These are phyloP conservation scores for Apiospora sp. DNA, from an alignment of 2,329 filamentous ascomycete genomes.

Conservation along the genomic window DNA sequence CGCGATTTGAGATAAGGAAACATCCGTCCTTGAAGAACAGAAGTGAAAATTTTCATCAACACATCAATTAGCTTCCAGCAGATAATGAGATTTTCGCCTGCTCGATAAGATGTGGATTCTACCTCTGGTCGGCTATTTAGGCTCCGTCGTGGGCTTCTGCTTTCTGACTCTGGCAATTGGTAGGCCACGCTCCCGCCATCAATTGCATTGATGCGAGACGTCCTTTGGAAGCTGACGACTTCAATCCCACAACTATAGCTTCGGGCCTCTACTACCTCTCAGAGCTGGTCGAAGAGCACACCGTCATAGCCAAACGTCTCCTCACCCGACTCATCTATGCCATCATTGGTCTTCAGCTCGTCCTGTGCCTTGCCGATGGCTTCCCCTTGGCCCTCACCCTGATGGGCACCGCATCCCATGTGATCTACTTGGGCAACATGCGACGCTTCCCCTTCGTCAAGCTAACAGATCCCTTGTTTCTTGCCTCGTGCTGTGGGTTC, in stretches of 20 bases:
- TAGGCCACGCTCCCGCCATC: slow-evolving; percentile 47
- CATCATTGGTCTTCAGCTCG: slow-evolving; percentile 76
- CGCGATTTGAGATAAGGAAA: slow-evolving; percentile 17
- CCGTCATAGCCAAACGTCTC: slow-evolving; percentile 88
- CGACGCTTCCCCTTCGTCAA: slow-evolving; percentile 78
- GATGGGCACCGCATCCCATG: slow-evolving; percentile 81
- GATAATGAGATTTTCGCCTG: slow-evolving; percentile 22
- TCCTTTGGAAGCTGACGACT: slow-evolving; percentile 12
- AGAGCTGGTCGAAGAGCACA: slow-evolving; percentile 97
- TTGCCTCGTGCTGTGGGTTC: slow-evolving; percentile 78
- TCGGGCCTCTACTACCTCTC: slow-evolving; percentile 99
- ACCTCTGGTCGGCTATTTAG: slow-evolving; percentile 88
- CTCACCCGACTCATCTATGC: slow-evolving; percentile 85
- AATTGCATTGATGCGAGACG: slow-evolving; percentile 24
- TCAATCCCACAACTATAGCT: slow-evolving; percentile 58
- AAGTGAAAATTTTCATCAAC: slow-evolving; percentile 14
- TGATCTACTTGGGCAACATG: slow-evolving; percentile 90
- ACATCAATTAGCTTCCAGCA: slow-evolving; percentile 30
- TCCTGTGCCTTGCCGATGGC: slow-evolving; percentile 83
- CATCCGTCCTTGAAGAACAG: background rate
- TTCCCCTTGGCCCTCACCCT: slow-evolving; percentile 80
- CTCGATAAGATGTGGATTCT: slow-evolving; percentile 85
- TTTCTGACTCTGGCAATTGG: slow-evolving; percentile 95
- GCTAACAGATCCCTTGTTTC: slow-evolving; percentile 85
- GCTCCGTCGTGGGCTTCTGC: slow-evolving; percentile 86